phyloP scores from a whole-genome alignment of 2,329 filamentous ascomycete genomes.

The Fusarium tjaetaba region DNA sequence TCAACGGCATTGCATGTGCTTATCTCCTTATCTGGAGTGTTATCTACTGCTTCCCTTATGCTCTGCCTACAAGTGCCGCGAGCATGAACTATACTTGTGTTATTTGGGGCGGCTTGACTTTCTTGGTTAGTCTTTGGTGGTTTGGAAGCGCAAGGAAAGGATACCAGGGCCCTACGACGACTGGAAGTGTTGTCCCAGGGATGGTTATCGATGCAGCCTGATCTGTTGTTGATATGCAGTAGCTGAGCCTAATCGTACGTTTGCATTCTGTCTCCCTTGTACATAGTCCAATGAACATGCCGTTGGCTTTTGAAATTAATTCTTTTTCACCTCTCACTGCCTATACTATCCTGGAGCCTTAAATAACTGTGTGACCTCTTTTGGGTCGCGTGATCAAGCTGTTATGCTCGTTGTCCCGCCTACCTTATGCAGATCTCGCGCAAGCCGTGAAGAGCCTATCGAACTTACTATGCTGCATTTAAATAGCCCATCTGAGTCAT shows the following conservation, averaged over 20 bases:
- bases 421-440: neutral
- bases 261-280: neutral
- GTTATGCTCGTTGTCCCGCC: neutral
- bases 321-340: neutral
- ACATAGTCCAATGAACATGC: neutral
- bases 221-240: constrained; percentile 1
- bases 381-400: neutral
- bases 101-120: constrained; percentile 55
- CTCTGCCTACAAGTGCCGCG: constrained; percentile 54
- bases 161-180: constrained; percentile 38
- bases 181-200: constrained; percentile 34
- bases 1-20: constrained; percentile 62
- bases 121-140: constrained; percentile 56
- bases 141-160: constrained; percentile 45
- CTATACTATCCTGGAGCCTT: neutral
- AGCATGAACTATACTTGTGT: constrained; percentile 65
- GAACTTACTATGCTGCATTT: too few species aligned
- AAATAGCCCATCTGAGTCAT: neutral
- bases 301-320: neutral
- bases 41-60: constrained; percentile 69
- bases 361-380: neutral
- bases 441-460: neutral
- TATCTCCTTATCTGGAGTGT: constrained; percentile 71
- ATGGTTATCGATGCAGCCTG: constrained; percentile 31
- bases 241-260: neutral